Base-by-base conservation (phyloP, 78 protist genomes). In the Dictyostelium brefeldianum region DNA sequence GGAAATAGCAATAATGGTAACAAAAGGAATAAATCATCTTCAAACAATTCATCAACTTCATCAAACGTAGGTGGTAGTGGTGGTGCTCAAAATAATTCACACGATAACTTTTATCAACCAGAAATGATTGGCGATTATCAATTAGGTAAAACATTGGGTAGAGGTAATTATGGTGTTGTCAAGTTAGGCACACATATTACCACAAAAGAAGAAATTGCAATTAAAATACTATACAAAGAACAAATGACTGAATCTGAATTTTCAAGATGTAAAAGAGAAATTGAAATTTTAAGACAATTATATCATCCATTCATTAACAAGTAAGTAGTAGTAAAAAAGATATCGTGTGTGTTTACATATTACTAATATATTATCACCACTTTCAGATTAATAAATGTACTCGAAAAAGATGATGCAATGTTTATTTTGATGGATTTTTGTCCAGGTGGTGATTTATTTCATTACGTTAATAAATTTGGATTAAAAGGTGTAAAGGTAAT, bases 361-460 rank as follows among this genome's bases (percentile, higher is more conserved):
- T n/a, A n/a, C n/a, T n/a, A n/a, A n/a, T n/a, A n/a, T n/a, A n/a
- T n/a, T n/a, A n/a, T n/a, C n/a, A n/a, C n/a, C n/a, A n/a, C n/a
- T n/a, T n/a, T n/a, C n/a, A n/a, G 81, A 71, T 27, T 84, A 64
- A 18, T 84, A n/a, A 77, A 84, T 59, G 77, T 84, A 41, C 43
- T 84, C 14, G 91, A 84, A 70, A 59, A 75, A 50, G 81, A 84
- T 46, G 91, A 84, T 77, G 67, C 91, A 75, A 56, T 84, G 84
- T 75, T 57, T 29, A 90, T 90, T n/a, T 57, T 90, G 22, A 90
- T 90, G 95, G 95, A 90, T 69, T 90, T 62, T 59, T 84, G 92
- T 47, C 71, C 70, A 5, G 92, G 92, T 57, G 92, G 92, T 46
- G 92, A 89, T 70, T 51, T 89, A 74, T 78, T 78, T 5, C 71